Conservation (phyloP, 495 filamentous ascomycete species). For the Xylaria venustula region DNA sequence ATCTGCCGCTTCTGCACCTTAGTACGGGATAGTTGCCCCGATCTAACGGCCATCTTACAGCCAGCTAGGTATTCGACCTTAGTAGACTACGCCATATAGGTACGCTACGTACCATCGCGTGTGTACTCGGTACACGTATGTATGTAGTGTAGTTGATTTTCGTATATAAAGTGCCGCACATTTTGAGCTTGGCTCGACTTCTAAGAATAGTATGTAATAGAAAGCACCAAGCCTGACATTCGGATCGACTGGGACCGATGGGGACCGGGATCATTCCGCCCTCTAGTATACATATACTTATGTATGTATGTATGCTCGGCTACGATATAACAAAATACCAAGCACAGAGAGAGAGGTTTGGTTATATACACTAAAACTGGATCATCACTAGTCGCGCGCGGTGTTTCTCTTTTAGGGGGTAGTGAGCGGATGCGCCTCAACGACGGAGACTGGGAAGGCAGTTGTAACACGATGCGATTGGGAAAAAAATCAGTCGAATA, state of each 20-base stretch:
- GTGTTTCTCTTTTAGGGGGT: too few species aligned
- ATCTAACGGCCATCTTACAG: slow-evolving; percentile 9
- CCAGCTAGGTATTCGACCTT: background rate
- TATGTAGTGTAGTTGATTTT: too few species aligned
- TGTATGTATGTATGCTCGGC: too few species aligned
- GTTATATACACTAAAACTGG: too few species aligned
- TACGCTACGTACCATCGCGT: too few species aligned
- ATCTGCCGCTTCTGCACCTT: slow-evolving; percentile 7
- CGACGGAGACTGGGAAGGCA: too few species aligned
- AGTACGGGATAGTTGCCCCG: slow-evolving; percentile 2
- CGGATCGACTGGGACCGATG: slow-evolving; percentile 9
- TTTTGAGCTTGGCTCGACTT: background rate
- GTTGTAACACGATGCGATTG: too few species aligned
- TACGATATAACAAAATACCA: too few species aligned
- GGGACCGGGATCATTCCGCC: slow-evolving; percentile 9
- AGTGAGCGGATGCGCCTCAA: background rate
- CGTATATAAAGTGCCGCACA: background rate
- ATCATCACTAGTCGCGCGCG: too few species aligned
- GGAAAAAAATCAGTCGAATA: background rate
- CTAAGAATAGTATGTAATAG: slow-evolving; percentile 15
- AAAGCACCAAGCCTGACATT: slow-evolving; percentile 1
- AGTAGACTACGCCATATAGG: background rate
- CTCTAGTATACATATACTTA: background rate
- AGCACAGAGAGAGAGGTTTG: too few species aligned
- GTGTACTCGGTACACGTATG: background rate